Evolutionary conservation across 208 protist species (phyloP).

Genomic region (Wallacemonas sp.): DNA sequence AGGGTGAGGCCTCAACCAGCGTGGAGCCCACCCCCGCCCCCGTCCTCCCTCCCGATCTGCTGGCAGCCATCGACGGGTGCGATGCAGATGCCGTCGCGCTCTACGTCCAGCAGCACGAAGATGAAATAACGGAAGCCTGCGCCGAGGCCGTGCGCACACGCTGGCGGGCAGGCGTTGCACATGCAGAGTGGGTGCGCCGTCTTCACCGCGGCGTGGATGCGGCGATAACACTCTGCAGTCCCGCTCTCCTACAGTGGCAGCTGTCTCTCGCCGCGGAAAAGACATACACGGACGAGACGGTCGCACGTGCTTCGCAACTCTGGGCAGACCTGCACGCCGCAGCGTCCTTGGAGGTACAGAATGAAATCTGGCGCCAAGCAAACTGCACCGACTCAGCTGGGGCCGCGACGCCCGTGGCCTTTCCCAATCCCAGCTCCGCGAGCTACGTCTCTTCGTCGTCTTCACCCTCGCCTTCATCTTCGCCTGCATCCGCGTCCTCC

Average conservation of each 20-base stretch:
- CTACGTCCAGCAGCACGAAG: conserved; percentile 33
- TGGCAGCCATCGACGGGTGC: conserved; percentile 15
- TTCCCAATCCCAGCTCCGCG: background rate
- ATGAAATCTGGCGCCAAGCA: background rate
- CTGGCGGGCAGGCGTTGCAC: conserved; percentile 23
- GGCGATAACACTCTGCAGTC: conserved; percentile 37
- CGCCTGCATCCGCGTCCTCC: background rate
- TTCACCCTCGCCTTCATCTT: background rate
- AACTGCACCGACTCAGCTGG: background rate
- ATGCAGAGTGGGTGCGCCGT: conserved; percentile 24
- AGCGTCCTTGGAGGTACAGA: background rate
- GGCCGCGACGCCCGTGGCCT: background rate
- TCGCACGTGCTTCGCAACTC: conserved; percentile 13
- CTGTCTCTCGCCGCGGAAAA: conserved; percentile 22
- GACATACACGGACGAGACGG: conserved; percentile 30
- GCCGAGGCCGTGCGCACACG: conserved; percentile 20
- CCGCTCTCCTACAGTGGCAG: conserved; percentile 31
- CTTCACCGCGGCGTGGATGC: conserved; percentile 38
- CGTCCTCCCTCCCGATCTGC: conserved; percentile 27
- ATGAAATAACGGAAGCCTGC: conserved; percentile 11
- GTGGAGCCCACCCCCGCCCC: background rate
- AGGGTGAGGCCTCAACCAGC: background rate
- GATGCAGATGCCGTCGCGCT: conserved; percentile 23
- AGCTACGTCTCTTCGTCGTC: background rate
- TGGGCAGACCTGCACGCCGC: background rate